Base-by-base conservation (phyloP, 192 early-diverging fungal species). In the Dissophora globulifera region DNA sequence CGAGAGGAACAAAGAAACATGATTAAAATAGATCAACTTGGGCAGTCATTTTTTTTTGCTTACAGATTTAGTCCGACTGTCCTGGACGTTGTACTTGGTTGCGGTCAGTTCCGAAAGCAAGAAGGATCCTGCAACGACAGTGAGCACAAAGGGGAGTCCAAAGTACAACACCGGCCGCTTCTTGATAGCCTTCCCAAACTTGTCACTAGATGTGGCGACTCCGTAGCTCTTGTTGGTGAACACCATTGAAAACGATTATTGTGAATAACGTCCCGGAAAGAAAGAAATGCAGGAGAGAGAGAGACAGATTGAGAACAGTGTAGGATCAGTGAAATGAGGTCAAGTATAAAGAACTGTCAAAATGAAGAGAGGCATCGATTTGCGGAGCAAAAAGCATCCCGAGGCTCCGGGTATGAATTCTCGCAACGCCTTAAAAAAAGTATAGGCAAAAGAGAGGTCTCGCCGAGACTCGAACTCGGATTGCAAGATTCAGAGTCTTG, bases 41-140 rank as follows among this genome's bases (percentile, higher is more conserved):
- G 35, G 13, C n/a, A n/a, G n/a, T n/a, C n/a, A n/a, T n/a, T n/a
- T 38, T 38, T 6, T 13, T 38, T 38, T 23, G 17, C 25, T 67
- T 68, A 87, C 85, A 58, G 65, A 42, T 55, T 84, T 72, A 7
- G 84, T 69, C 32, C 83, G 83, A 56, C 71, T 68, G 67, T 93
- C 91, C 38, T 89, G 85, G 40, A 90, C 83, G 70, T 96, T 92
- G 61, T 91, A 93, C 65, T 89, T 87, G 32, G 91, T 92, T 58
- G 93, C 83, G 13, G 92, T 89, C 22, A 93, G 74, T 27, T 89
- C 84, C 26, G 88, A 79, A 32, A 96, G 81, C 7, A 86, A 88
- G 79, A 89, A 89, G 10, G 92, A 89, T 45, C 88, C 92, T 30
- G 78, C 88, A 17, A 94, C 82, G 19, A 94, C 83, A 0, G 89